A percentile compares a stretch with the other conserved stretches of the same genome.
Conservation (phyloP, 1,284 basidiomycete genomes). For the Spongiforma sp. region DNA sequence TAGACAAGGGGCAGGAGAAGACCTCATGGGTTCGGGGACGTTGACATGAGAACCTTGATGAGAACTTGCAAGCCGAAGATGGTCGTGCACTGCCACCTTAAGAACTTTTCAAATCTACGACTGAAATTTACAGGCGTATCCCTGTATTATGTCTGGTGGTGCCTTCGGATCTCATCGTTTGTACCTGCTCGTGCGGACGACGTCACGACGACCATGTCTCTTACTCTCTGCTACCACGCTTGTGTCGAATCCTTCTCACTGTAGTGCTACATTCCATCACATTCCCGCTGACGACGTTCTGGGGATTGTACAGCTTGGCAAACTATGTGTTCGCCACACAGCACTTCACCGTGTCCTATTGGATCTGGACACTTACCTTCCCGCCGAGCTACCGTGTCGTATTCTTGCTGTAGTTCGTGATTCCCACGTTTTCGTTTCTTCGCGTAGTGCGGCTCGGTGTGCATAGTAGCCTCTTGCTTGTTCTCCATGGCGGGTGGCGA, state of each 20-base stretch:
- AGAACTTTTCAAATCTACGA: too few species aligned
- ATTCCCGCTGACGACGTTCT: conserved; percentile 6
- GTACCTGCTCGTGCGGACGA: too few species aligned
- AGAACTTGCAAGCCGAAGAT: too few species aligned
- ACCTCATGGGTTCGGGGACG: too few species aligned
- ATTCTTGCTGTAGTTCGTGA: conserved; percentile 15
- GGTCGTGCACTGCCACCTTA: too few species aligned
- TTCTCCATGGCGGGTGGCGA: background rate
- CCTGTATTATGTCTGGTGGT: too few species aligned
- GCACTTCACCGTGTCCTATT: conserved; percentile 4
- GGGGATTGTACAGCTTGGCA: conserved; percentile 13
- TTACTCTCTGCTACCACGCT: too few species aligned
- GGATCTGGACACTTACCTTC: conserved; percentile 24
- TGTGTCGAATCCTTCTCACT: conserved; percentile 3
- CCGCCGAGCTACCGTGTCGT: conserved; percentile 26
- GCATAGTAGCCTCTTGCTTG: background rate
- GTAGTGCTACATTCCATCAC: background rate
- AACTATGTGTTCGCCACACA: conserved; percentile 15
- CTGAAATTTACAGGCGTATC: too few species aligned
- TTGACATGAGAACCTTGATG: too few species aligned
- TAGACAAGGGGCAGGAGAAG: too few species aligned
- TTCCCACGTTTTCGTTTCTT: conserved; percentile 15
- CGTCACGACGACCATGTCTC: too few species aligned
- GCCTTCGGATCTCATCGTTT: too few species aligned
- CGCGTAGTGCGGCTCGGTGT: conserved; percentile 12